Base-by-base conservation (phyloP, 1,284 basidiomycete species). In the Xerocomus nothofagi region DNA sequence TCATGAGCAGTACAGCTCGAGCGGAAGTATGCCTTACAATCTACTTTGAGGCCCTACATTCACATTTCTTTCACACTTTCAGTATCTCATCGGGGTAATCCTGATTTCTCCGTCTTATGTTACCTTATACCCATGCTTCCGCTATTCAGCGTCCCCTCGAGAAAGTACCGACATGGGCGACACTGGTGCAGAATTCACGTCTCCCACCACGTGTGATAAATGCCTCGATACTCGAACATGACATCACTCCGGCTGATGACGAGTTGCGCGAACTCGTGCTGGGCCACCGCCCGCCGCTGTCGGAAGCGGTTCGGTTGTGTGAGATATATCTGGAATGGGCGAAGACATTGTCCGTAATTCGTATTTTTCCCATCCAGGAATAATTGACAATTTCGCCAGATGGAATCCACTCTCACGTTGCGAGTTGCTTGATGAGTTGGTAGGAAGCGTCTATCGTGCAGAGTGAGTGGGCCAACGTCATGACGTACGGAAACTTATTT, bases 1-100 rank as follows among this genome's bases (percentile, higher is more conserved):
- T 82, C 60, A 74, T 81, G 53, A 82, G 84, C 15, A 74, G 78
- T 49, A 85, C 82, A 3, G 80, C 84, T 2, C 75, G 82, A 20
- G 75, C 81, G 31, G 84, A 87, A 73, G 83, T 83, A 57, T 47
- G 72, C 58, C 4, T 51, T 40, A 26, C 10, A 30, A 1, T 21
- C 27, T 24, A 10, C 21, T 12, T 32, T 12, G 44, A 49, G 23
- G 30, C 54, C 44, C 37, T n/a, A 20, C 18, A 26, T 46, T 17
- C 6, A 0, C n/a, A 2, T 49, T 32, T 34, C 27, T 23, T 39
- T 6, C n/a, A 17, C 29, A 32, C 53, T 23, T 39, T 5, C 53
- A 82, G 80, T 80, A 77, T 58, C 73, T 83, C 14, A 71, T 80
- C 6, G 73, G 75, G 50, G 80, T 81, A 60, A 57, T 10, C 41